Base-by-base conservation (phyloP, 2,329 filamentous ascomycete genomes). In the Ophiosphaerella narmari region DNA sequence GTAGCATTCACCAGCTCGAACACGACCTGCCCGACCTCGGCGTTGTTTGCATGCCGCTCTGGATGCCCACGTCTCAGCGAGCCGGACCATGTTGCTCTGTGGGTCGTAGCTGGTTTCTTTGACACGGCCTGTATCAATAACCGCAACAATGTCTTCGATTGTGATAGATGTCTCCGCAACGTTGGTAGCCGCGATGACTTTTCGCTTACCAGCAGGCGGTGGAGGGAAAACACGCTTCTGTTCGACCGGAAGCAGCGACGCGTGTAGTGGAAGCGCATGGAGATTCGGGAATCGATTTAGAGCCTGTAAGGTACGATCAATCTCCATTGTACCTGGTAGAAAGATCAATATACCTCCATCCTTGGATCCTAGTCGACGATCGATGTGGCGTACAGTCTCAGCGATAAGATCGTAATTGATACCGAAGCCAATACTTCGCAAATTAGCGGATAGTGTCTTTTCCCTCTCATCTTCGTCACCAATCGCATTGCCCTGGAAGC, bases 161-260 rank as follows among this genome's bases (percentile, higher is more conserved):
- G 94, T 99, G 70, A 99, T 97, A 2, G 94, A 97, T 0, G 94
- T 99, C 72, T 99, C 94, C 2, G 94, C 94, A 2, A 99, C 93
- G 65, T 99, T 99, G 38, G 94, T 99, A 1, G 94, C 90, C 6
- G 93, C 90, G 31, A 99, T 89, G 11, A 99, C 85, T 74, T 99
- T 99, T 32, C 94, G 83, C 74, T 90, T 92, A 0, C 91, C 91
- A 2, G 77, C 72, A 0, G 93, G 92, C 4, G 94, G 77, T 12
- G 81, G 80, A 24, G 84, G 81, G 69, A 99, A 99, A 0, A 99
- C 94, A 21, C 86, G 83, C 53, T 89, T 88, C 73, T 99, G 94
- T 63, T 97, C 93, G 2, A 82, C 82, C 8, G 93, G 93, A 64
- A 95, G 87, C 1, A 99, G 82, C 0, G 92, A 97, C 11, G 94